Evolutionary conservation across 1,139 yeast species (phyloP).

Genomic region (Diutina rugosa): DNA sequence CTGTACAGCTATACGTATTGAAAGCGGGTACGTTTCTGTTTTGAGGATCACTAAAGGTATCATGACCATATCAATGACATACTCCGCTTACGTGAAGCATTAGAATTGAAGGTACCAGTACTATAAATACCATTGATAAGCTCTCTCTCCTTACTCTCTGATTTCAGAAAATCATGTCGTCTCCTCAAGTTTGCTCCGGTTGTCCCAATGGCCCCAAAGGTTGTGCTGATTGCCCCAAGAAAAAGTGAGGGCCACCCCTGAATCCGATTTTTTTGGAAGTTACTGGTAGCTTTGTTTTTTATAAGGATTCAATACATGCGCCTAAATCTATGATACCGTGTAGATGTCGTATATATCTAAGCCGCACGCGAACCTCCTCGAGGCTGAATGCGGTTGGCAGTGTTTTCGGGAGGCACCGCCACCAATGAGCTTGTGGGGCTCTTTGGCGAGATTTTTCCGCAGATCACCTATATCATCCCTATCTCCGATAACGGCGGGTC

Average conservation of each 20-base stretch:
- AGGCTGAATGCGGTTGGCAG: constrained; percentile 17
- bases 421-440: constrained; percentile 48
- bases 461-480: constrained; percentile 60
- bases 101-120: neutral
- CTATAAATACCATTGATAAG: neutral
- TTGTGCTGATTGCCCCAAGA: neutral
- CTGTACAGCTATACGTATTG: neutral
- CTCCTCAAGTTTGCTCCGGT: neutral
- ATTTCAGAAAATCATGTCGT: neutral
- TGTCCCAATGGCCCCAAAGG: constrained; percentile 1
- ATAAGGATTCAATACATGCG: neutral
- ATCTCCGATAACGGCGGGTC: constrained; percentile 93
- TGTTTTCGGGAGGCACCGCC: constrained; percentile 69
- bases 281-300: neutral
- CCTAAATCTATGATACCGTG: no score
- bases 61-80: neutral
- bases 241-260: neutral
- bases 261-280: neutral
- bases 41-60: neutral
- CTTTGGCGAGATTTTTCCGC: constrained; percentile 26
- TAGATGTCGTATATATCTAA: neutral
- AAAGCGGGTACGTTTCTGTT: neutral
- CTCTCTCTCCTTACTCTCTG: neutral
- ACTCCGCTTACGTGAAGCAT: neutral
- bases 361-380: neutral